Evolutionary conservation across 352 stramenopile genomes (phyloP).

Genomic region (Globisporangium cylindrosporum): DNA sequence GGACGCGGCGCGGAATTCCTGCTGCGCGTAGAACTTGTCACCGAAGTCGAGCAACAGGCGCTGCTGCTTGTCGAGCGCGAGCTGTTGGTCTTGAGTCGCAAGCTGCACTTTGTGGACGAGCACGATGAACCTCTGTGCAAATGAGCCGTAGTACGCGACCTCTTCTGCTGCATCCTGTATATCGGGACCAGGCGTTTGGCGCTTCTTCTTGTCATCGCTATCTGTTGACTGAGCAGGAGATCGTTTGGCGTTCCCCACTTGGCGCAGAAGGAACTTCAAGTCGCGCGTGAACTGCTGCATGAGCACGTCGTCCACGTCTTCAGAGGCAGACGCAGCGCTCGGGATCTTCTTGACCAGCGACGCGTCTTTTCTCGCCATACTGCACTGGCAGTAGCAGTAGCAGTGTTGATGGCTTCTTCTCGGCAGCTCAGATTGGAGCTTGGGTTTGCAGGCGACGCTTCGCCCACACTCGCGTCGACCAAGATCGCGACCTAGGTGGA

Average conservation of each 20-base stretch:
- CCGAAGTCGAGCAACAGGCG: constrained; percentile 43
- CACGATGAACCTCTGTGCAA: constrained; percentile 38
- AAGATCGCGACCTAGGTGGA: not conserved
- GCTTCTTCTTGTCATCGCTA: not conserved
- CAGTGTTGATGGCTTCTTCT: not conserved
- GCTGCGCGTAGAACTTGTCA: constrained; percentile 40
- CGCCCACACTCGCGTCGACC: not conserved
- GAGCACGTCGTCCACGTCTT: constrained; percentile 28
- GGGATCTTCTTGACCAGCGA: constrained; percentile 17
- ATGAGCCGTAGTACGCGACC: constrained; percentile 40
- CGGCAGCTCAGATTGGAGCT: not conserved
- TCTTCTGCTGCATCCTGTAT: constrained; percentile 20
- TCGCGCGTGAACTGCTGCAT: constrained; percentile 56
- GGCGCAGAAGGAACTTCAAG: constrained; percentile 33
- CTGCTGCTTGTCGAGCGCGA: constrained; percentile 33
- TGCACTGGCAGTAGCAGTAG: not conserved
- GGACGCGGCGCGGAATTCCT: constrained; percentile 48
- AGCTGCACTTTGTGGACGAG: constrained; percentile 34
- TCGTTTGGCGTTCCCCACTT: constrained; percentile 32
- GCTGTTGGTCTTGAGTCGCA: constrained; percentile 29
- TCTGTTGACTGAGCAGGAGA: not conserved
- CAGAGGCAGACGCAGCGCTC: not conserved
- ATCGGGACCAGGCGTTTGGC: too few species aligned
- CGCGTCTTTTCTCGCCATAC: not conserved
- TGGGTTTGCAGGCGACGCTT: not conserved